phyloP scores from a whole-genome alignment of 208 protist species.

The Leptomonas pyrrhocoris region DNA sequence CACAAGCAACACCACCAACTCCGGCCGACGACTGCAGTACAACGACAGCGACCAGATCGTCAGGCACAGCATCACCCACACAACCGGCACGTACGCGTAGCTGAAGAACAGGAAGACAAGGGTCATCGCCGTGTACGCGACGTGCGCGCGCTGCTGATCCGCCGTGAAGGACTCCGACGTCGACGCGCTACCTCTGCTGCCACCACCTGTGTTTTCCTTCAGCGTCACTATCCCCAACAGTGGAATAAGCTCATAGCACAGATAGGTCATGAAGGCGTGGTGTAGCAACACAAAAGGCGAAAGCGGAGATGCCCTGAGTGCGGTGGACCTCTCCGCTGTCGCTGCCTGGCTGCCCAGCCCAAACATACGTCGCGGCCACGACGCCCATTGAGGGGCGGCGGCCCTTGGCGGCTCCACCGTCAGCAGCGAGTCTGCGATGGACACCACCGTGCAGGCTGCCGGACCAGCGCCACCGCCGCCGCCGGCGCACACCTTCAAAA shows the following conservation, averaged over 20 bases:
- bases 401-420: slow-evolving; percentile 60
- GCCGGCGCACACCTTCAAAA: slow-evolving; percentile 63
- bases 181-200: neutral
- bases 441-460: slow-evolving; percentile 64
- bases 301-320: slow-evolving; percentile 16
- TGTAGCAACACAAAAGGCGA: slow-evolving; percentile 23
- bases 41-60: slow-evolving; percentile 42
- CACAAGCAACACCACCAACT: slow-evolving; percentile 37
- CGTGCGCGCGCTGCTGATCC: slow-evolving; percentile 34
- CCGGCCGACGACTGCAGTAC: slow-evolving; percentile 28
- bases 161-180: slow-evolving; percentile 13
- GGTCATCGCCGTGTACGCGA: slow-evolving; percentile 41
- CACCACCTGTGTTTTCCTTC: neutral
- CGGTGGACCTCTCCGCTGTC: neutral
- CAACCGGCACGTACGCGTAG: slow-evolving; percentile 16
- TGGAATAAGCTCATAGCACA: slow-evolving; percentile 42
- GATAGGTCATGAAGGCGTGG: slow-evolving; percentile 38
- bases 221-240: slow-evolving; percentile 20
- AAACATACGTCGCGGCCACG: slow-evolving; percentile 27
- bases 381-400: neutral
- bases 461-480: neutral
- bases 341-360: neutral
- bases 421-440: slow-evolving; percentile 75
- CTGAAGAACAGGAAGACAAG: slow-evolving; percentile 31
- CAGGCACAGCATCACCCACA: slow-evolving; percentile 22